These are phyloP conservation scores for Penicillium crystallinum DNA, from an alignment of 495 filamentous ascomycete species.

Conservation along the genomic window DNA sequence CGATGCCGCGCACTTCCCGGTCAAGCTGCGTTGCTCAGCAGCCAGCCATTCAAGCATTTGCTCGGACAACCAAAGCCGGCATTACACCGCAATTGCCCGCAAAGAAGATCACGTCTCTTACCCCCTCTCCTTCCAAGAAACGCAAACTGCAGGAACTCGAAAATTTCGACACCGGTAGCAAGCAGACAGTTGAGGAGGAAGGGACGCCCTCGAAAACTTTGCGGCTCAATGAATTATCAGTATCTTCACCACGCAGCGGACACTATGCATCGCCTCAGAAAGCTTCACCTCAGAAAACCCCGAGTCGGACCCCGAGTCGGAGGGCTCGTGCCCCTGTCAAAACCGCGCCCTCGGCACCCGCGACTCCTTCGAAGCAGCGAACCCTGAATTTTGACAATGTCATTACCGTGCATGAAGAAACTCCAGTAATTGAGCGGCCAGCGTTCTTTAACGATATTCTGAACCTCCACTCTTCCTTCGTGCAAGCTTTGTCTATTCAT, in stretches of 20 bases:
- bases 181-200: slow-evolving; percentile 14
- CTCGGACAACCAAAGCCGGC: slow-evolving; percentile 42
- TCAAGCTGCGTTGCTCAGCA: slow-evolving; percentile 32
- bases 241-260: slow-evolving; percentile 36
- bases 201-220: slow-evolving; percentile 40
- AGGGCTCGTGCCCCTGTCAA: slow-evolving; percentile 11
- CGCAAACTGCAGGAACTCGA: slow-evolving; percentile 42
- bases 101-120: slow-evolving; percentile 22
- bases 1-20: slow-evolving; percentile 37
- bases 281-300: neutral
- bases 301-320: slow-evolving; percentile 16
- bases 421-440: slow-evolving; percentile 21
- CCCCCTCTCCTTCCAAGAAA: slow-evolving; percentile 44
- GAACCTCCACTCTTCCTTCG: slow-evolving; percentile 34
- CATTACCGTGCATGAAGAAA: slow-evolving; percentile 5
- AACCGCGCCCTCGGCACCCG: slow-evolving; percentile 12
- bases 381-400: slow-evolving; percentile 20
- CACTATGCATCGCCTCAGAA: slow-evolving; percentile 29
- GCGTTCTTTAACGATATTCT: slow-evolving; percentile 33
- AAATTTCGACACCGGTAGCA: slow-evolving; percentile 24
- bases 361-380: slow-evolving; percentile 32
- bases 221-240: slow-evolving; percentile 33
- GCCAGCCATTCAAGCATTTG: slow-evolving; percentile 36
- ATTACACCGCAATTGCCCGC: slow-evolving; percentile 16
- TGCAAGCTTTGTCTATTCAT: slow-evolving; percentile 39